These are phyloP conservation scores for Scleroderma citrinum DNA, from an alignment of 768 basidiomycete genomes.

Conservation along the genomic window DNA sequence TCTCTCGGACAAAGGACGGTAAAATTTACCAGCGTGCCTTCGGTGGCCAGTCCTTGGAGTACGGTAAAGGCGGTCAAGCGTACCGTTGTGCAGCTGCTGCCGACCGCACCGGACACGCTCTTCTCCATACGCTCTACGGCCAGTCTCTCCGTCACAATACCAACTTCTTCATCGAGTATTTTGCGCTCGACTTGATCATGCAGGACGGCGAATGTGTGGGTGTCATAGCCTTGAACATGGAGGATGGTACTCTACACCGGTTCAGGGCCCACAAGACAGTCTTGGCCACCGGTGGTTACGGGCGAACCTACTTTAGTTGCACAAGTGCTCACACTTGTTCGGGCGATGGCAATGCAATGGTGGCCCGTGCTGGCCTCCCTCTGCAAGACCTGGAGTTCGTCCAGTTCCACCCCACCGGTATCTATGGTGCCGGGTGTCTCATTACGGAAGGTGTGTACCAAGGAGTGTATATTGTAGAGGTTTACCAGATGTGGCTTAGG, in stretches of 20 bases:
- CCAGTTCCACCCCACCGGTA: constrained; percentile 99
- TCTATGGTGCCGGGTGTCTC: constrained; percentile 97
- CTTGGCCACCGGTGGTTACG: constrained; percentile 96
- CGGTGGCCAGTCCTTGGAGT: constrained; percentile 96
- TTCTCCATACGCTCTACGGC: constrained; percentile 98
- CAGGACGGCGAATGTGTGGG: constrained; percentile 98
- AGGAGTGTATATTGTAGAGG: background rate
- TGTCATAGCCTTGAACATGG: constrained; percentile 99
- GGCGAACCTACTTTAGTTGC: constrained; percentile 96
- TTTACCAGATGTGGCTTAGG: constrained; percentile 39
- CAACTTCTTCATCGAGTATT: constrained; percentile 99
- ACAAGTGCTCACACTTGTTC: constrained; percentile 99
- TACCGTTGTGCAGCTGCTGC: constrained; percentile 99
- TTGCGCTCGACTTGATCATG: constrained; percentile 99
- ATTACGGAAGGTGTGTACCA: constrained; percentile 83
- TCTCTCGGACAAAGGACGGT: constrained; percentile 96
- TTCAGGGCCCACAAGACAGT: constrained; percentile 99
- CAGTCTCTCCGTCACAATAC: constrained; percentile 99
- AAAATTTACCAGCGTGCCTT: constrained; percentile 99
- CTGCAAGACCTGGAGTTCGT: constrained; percentile 98
- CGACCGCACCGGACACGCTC: constrained; percentile 96
- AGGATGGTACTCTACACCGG: constrained; percentile 97
- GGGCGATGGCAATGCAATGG: constrained; percentile 99
- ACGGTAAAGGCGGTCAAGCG: constrained; percentile 97
- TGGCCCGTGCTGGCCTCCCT: constrained; percentile 91